Conservation (phyloP, 2,329 filamentous ascomycete species). For the Ophiostoma australiae region DNA sequence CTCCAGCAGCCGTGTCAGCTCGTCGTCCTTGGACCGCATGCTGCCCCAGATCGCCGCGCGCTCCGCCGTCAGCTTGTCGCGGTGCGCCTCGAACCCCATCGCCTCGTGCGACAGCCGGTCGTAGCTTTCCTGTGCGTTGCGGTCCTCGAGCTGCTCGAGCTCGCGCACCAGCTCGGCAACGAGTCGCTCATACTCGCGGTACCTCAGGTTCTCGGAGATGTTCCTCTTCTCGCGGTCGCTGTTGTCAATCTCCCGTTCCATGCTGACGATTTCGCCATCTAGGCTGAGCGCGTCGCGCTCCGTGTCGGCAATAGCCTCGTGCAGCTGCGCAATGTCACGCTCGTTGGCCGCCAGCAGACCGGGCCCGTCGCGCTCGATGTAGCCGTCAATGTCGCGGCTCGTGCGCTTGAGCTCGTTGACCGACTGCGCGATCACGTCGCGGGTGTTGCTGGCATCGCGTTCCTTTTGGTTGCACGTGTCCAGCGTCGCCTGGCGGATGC, state of each 20-base stretch:
- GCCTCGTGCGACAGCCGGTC: constrained; percentile 68
- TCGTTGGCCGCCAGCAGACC: constrained; percentile 65
- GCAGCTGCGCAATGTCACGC: constrained; percentile 62
- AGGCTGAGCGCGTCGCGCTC: constrained; percentile 65
- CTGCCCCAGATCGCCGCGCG: constrained; percentile 69
- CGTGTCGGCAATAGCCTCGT: constrained; percentile 58
- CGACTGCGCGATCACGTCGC: constrained; percentile 66
- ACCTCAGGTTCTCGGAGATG: constrained; percentile 83
- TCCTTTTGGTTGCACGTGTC: constrained; percentile 68
- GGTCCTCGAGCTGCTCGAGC: constrained; percentile 67
- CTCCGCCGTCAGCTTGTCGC: constrained; percentile 66
- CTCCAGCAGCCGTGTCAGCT: constrained; percentile 64
- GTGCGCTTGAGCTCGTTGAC: constrained; percentile 71
- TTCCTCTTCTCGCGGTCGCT: constrained; percentile 79
- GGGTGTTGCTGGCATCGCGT: constrained; percentile 63
- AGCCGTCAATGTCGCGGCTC: constrained; percentile 72
- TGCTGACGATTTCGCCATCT: constrained; percentile 66
- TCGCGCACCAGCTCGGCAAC: constrained; percentile 63
- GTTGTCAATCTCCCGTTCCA: constrained; percentile 71
- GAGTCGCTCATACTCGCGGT: constrained; percentile 67
- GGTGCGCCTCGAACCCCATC: constrained; percentile 58
- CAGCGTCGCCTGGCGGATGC: constrained; percentile 70
- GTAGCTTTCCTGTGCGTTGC: constrained; percentile 79
- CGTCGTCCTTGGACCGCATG: constrained; percentile 79
- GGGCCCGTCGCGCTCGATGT: constrained; percentile 70